Evolutionary conservation across 2,329 filamentous ascomycete species (phyloP), one percentile per base, ranked within the genome.

Genomic region (Botrytis byssoidea): DNA sequence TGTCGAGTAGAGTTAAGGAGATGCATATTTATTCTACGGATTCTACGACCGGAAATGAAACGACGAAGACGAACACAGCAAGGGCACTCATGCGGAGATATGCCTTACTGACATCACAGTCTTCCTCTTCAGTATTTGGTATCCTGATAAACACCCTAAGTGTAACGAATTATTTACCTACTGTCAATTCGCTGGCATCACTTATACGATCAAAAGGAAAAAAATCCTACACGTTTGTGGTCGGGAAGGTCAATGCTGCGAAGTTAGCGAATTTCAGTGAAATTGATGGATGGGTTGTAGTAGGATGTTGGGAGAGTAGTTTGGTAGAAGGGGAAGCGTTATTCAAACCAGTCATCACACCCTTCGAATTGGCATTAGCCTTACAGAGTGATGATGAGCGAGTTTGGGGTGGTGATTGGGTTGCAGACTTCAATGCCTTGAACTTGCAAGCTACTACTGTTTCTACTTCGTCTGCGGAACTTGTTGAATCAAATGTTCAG

Each of bases 201-300:
- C 88, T 91, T 75, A 97, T 99, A 77, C 87, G 89, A 0, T 87
- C 86, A 0, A 93, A 93, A 0, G 95, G 94, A 18, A 98, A 98
- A 85, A 99, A 98, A 84, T 92, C 90, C 81, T 99, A 99, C 82
- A 93, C 95, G 2, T 93, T 99, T 66, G 96, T 99, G 2, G 96
- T 99, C 0, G 96, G 96, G 74, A 98, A 98, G 82, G 86, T 99
- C 40, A 99, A 98, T 80, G 91, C 95, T 0, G 95, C 95, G 55
- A 99, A 99, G 82, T 87, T 99, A 35, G 96, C 96, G 67, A 99
- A 99, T 83, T 99, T 99, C 83, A 90, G 92, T 74, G 96, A 99
- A 82, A 89, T 99, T 8, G 95, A 94, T 61, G 95, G 94, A 25
- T 99, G 96, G 96, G 94, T 98, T 0, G 94, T 98, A 0, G 93